phyloP scores from a whole-genome alignment of 2,329 filamentous ascomycete genomes.

The Fusarium sp. region DNA sequence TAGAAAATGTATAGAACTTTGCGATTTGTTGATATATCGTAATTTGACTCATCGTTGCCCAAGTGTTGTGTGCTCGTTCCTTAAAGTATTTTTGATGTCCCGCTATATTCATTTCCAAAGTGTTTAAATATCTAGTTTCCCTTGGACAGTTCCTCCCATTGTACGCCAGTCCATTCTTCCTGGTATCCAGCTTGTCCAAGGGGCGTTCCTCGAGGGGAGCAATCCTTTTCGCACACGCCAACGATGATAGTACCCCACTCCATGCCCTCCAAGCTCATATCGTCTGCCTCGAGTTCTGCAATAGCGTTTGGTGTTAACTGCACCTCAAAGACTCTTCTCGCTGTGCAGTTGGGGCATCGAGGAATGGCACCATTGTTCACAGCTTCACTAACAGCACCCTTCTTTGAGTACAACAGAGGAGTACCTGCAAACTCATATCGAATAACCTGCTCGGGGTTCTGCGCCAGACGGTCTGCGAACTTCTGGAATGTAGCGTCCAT shows the following conservation, averaged over 20 bases:
- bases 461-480: constrained; percentile 81
- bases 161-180: constrained; percentile 98
- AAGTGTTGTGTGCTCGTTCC: constrained; percentile 9
- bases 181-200: constrained; percentile 79
- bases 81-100: constrained; percentile 28
- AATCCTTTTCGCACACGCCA: constrained; percentile 86
- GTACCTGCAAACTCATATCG: constrained; percentile 81
- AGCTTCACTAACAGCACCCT: constrained; percentile 78
- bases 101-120: constrained; percentile 8
- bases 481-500: constrained; percentile 84
- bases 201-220: constrained; percentile 69
- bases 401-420: constrained; percentile 84
- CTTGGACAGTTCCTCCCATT: constrained; percentile 86
- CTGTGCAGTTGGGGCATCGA: constrained; percentile 81
- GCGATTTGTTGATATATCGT: constrained; percentile 45
- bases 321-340: constrained; percentile 84
- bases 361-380: constrained; percentile 73
- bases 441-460: constrained; percentile 86
- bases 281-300: constrained; percentile 84
- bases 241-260: constrained; percentile 97
- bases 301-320: constrained; percentile 95
- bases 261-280: constrained; percentile 84
- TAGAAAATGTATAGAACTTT: constrained; percentile 50
- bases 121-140: constrained; percentile 44
- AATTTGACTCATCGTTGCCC: constrained; percentile 22